Conservation (phyloP, 331 rosid species). For the Acacia pycnantha region DNA sequence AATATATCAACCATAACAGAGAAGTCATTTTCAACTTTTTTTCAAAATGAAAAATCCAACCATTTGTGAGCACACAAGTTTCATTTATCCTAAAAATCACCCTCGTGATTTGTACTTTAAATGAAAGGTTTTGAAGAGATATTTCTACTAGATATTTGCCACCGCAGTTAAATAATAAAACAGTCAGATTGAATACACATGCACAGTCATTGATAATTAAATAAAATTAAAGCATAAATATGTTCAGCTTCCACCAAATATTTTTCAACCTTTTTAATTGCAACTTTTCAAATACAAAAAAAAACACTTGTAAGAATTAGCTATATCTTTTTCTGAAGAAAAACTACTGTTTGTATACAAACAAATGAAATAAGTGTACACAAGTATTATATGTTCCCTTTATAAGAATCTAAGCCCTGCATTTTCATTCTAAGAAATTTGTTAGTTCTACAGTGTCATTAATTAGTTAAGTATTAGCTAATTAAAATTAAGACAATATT, state of each 20-base stretch:
- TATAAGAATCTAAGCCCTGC: background rate
- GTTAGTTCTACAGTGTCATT: background rate
- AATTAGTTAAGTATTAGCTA: background rate
- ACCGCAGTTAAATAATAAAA: background rate
- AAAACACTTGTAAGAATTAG: background rate
- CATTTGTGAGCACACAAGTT: background rate
- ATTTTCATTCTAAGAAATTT: background rate
- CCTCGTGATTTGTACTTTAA: background rate
- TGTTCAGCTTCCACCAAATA: background rate
- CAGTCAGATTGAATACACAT: background rate
- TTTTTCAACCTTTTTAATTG: background rate
- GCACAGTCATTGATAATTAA: background rate
- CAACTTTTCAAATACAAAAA: background rate
- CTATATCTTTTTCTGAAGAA: background rate
- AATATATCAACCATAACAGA: background rate
- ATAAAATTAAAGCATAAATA: background rate
- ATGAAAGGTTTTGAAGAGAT: background rate
- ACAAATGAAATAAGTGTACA: background rate
- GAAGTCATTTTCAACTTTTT: background rate
- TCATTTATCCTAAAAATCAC: background rate
- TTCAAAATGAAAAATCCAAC: background rate
- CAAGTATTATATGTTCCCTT: background rate
- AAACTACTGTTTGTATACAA: background rate
- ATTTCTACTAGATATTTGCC: background rate
- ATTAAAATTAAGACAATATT: background rate